Evolutionary conservation across 2,329 filamentous ascomycete species (phyloP), one percentile per base, ranked within the genome.

Genomic region (Zarea fungicola): DNA sequence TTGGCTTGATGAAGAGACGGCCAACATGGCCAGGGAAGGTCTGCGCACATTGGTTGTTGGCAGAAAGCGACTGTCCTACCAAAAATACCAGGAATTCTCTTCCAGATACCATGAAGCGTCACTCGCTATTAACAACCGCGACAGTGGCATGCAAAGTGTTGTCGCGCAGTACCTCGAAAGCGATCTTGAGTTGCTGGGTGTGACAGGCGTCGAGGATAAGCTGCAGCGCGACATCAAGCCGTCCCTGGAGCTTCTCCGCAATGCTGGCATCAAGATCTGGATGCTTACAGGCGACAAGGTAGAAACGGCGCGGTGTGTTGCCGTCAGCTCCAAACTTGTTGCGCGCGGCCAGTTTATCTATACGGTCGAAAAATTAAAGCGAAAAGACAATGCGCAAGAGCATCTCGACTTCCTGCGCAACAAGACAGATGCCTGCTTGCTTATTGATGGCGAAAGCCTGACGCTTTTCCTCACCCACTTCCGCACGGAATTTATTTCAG

Each of bases 211-310:
- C 0, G 95, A 99, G 67, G 93, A 99, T 68, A 96, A 95, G 63
- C 79, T 99, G 11, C 93, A 99, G 65, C 85, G 84, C 54, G 90
- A 97, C 61, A 93, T 99, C 61, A 99, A 97, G 65, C 87, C 92
- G 1, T 96, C 90, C 0, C 76, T 99, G 6, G 95, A 99, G 66
- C 80, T 99, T 5, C 79, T 99, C 45, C 88, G 93, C 56, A 99
- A 99, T 60, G 93, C 93, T 0, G 93, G 93, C 22, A 93, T 99
- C 70, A 97, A 97, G 67, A 97, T 99, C 43, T 99, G 93, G 93
- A 99, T 99, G 93, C 75, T 99, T 64, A 99, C 93, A 0, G 93
- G 93, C 40, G 93, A 99, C 75, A 99, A 99, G 69, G 89, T 99
- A 3, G 93, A 99, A 69, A 99, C 93, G 13, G 93, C 93, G 14